Percentiles rank a stretch among this genome's conserved stretches.
Evolutionary conservation across 441 rosid species (phyloP).

Genomic region (Populus hybrid): DNA sequence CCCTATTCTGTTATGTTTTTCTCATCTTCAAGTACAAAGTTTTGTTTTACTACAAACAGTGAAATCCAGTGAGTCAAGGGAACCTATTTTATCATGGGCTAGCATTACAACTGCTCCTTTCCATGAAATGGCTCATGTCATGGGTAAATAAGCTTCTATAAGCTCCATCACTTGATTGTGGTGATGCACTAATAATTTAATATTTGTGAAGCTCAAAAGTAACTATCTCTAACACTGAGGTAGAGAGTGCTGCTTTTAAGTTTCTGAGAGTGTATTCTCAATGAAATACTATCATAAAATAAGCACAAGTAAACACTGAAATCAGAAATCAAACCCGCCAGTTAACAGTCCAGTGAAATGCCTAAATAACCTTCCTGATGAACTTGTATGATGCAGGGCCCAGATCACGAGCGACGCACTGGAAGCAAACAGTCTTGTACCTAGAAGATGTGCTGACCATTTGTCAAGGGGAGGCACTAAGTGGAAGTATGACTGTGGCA

Average conservation of each 20-base stretch:
- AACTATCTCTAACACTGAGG: not conserved
- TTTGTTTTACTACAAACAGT: not conserved
- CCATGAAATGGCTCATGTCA: not conserved
- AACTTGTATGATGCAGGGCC: conserved; percentile 40
- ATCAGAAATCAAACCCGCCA: not conserved
- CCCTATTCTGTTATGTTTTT: not conserved
- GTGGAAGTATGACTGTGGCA: conserved; percentile 85
- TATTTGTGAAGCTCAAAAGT: not conserved
- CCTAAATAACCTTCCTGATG: conserved; percentile 3
- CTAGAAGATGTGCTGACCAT: conserved; percentile 89
- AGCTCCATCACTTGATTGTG: not conserved
- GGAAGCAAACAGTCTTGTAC: conserved; percentile 96
- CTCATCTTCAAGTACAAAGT: not conserved
- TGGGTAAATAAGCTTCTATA: not conserved
- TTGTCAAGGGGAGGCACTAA: conserved; percentile 82
- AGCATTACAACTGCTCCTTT: not conserved
- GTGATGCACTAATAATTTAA: no score
- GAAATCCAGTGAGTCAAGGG: not conserved
- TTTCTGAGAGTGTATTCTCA: not conserved
- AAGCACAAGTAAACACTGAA: not conserved
- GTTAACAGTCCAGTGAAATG: not conserved
- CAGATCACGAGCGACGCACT: conserved; percentile 74
- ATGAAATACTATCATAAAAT: no score
- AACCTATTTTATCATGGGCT: no score
- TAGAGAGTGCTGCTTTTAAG: not conserved